These are phyloP conservation scores for Boechera divaricarpa DNA, from an alignment of 345 rosid genomes.

Conservation along the genomic window DNA sequence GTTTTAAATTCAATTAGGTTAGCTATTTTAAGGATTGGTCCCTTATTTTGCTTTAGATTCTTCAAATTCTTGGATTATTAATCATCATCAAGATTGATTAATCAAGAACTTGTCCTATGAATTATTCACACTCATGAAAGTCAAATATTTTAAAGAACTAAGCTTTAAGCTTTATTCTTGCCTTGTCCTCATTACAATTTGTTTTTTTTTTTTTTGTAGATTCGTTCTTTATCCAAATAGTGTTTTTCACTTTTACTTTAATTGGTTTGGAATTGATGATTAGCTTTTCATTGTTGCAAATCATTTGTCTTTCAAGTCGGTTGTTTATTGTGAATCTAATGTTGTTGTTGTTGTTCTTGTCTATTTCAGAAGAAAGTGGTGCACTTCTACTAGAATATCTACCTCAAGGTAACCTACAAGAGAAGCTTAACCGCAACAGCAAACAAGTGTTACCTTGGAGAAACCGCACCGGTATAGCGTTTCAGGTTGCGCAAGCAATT, in stretches of 20 bases:
- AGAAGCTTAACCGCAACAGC: constrained; percentile 57
- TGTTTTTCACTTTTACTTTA: neutral
- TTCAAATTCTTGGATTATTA: neutral
- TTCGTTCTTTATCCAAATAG: constrained; percentile 7
- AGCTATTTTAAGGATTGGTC: neutral
- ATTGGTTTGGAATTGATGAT: neutral
- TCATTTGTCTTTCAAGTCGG: neutral
- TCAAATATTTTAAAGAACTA: constrained; percentile 26
- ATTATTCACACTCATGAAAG: constrained; percentile 28
- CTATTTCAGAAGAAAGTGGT: constrained; percentile 59
- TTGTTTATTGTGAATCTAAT: constrained; percentile 10
- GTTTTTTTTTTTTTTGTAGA: neutral
- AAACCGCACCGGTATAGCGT: constrained; percentile 64
- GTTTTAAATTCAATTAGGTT: neutral
- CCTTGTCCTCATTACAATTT: constrained; percentile 32
- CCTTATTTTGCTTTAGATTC: neutral
- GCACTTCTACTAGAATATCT: constrained; percentile 77
- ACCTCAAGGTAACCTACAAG: constrained; percentile 76
- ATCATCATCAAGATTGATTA: neutral
- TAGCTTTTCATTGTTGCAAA: neutral
- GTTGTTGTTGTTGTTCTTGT: neutral
- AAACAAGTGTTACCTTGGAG: constrained; percentile 63
- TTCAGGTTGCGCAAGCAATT: constrained; percentile 72
- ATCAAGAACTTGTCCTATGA: constrained; percentile 8
- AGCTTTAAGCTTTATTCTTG: constrained; percentile 20